A percentile compares a stretch with the other conserved stretches of the same genome.
These are phyloP conservation scores for Saturnispora diversa DNA, from an alignment of 805 yeast species.

Conservation along the genomic window DNA sequence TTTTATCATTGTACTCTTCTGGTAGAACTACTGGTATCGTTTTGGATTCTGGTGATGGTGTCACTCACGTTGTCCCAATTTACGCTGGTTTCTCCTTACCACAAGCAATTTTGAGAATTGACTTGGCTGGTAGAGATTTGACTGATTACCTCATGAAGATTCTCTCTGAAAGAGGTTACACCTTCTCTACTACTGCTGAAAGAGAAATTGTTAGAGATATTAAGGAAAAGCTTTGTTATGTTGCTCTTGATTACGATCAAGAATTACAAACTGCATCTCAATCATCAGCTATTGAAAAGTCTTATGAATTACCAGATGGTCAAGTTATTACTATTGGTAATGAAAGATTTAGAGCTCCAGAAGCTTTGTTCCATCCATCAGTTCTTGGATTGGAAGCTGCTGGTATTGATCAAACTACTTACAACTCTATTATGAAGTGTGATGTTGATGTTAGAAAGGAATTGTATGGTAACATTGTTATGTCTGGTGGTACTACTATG, in stretches of 20 bases:
- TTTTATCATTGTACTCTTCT: conserved; percentile 94
- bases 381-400: conserved; percentile 86
- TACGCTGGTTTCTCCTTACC: conserved; percentile 99
- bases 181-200: conserved; percentile 98
- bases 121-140: conserved; percentile 99
- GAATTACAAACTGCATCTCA: conserved; percentile 99
- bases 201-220: conserved; percentile 92
- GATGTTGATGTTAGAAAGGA: conserved; percentile 99
- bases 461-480: conserved; percentile 97
- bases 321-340: conserved; percentile 99
- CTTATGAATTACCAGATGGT: conserved; percentile 99
- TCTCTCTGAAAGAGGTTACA: conserved; percentile 96
- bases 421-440: conserved; percentile 94
- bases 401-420: conserved; percentile 98
- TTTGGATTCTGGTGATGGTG: conserved; percentile 99
- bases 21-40: conserved; percentile 99
- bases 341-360: conserved; percentile 99
- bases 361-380: conserved; percentile 98
- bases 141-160: conserved; percentile 99
- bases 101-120: conserved; percentile 97
- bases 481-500: conserved; percentile 99
- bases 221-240: conserved; percentile 98
- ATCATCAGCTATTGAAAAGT: conserved; percentile 96
- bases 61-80: conserved; percentile 99
- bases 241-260: conserved; percentile 98